Base-by-base conservation (phyloP, 306 rosid species). In the Coriaria nepalensis region DNA sequence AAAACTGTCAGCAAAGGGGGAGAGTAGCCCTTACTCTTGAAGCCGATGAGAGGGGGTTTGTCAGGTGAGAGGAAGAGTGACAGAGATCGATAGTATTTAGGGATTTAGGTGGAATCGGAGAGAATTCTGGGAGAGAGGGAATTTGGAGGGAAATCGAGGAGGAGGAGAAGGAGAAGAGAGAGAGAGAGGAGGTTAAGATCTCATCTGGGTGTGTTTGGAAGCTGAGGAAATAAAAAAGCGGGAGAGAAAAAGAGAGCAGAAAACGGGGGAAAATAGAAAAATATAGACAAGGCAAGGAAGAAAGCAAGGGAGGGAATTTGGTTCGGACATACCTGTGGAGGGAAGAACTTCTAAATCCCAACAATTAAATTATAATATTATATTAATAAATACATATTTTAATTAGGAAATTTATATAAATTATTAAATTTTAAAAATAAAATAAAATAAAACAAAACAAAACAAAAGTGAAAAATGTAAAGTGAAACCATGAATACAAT, bases 261-360 rank as follows among this genome's bases (percentile, higher is more conserved):
- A 80, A 67, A 83, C 76, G 95, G 81, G 93, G 82, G 86, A 88
- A 73, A 65, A 63, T 32, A 53, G 58, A 20, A 2, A 41, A 48
- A 67, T 58, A 65, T 1, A 20, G 2, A 20, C 1, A 20, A 20
- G 29, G 29, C 29, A 20, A 20, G 29, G 29, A 20, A 20, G 29
- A 20, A 20, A 20, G 29, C 29, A 20, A 20, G 29, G 81, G 96
- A 78, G 96, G 88, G 88, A 88, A 88, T 75, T 84, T 73, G 82
- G 90, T 82, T 82, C 94, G 82, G 96, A 87, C 73, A 75, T 46
- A 40, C 75, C 74, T 82, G 86, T 86, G 96, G 96, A 79, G 93
- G 93, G 93, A 83, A 77, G 72, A 74, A 62, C 70, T 78, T n/a
- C 4, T 64, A 20, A 20, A 20, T 20, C 29, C 29, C 29, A 20